phyloP scores from a whole-genome alignment of 768 basidiomycete genomes.

The Boletus subparvulus region DNA sequence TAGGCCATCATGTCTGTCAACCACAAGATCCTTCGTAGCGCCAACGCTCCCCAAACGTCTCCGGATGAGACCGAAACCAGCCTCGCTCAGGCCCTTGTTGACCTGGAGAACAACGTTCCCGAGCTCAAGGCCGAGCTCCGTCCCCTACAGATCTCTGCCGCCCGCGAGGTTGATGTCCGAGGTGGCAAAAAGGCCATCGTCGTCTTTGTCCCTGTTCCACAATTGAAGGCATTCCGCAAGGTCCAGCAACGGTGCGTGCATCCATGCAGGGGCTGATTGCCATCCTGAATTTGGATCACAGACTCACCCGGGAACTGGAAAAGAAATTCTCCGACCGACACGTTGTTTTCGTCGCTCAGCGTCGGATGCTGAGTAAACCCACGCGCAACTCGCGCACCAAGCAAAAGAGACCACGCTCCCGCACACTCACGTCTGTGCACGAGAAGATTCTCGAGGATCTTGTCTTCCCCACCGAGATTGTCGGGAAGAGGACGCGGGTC shows the following conservation, averaged over 20 bases:
- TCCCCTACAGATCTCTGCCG: slow-evolving; percentile 94
- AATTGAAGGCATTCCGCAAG: slow-evolving; percentile 98
- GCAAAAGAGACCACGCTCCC: slow-evolving; percentile 96
- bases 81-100: slow-evolving; percentile 94
- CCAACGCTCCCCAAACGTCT: slow-evolving; percentile 87
- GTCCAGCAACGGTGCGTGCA: slow-evolving; percentile 81
- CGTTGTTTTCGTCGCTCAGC: slow-evolving; percentile 98
- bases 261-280: neutral
- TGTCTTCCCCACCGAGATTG: slow-evolving; percentile 98
- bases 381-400: slow-evolving; percentile 88
- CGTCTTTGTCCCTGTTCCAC: slow-evolving; percentile 95
- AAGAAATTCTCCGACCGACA: slow-evolving; percentile 99
- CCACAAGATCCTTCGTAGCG: slow-evolving; percentile 92
- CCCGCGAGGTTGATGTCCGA: slow-evolving; percentile 98
- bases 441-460: slow-evolving; percentile 99
- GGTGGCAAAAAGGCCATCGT: slow-evolving; percentile 99
- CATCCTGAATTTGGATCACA: slow-evolving; percentile 34
- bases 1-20: slow-evolving; percentile 63
- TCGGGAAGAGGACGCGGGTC: slow-evolving; percentile 96
- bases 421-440: slow-evolving; percentile 96
- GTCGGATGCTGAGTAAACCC: slow-evolving; percentile 96
- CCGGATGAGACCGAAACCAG: slow-evolving; percentile 90
- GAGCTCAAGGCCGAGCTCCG: slow-evolving; percentile 98
- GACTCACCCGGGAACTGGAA: slow-evolving; percentile 97
- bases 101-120: slow-evolving; percentile 97